Conservation (phyloP, 176 grass and related monocot species). For the Dendrocalamus sinicus region DNA sequence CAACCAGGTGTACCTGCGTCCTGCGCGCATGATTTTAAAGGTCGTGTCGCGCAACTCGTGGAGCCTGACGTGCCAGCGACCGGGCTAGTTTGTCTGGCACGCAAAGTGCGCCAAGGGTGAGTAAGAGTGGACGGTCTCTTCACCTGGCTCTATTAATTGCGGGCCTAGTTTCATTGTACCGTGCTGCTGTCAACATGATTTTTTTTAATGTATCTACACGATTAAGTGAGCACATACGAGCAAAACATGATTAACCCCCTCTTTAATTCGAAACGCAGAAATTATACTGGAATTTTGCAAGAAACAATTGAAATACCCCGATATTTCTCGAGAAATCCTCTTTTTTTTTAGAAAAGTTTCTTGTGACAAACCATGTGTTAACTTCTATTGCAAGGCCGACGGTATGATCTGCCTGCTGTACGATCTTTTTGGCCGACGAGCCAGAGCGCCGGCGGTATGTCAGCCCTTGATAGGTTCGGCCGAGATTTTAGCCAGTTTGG, state of each 20-base stretch:
- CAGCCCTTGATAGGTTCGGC: background rate
- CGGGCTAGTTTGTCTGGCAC: slow-evolving; percentile 35
- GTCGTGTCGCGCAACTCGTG: background rate
- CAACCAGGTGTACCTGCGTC: slow-evolving; percentile 28
- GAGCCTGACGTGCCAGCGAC: slow-evolving; percentile 47
- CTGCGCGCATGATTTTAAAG: background rate
- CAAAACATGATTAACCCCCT: background rate
- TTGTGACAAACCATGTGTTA: background rate
- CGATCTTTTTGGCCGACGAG: background rate
- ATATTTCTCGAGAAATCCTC: background rate
- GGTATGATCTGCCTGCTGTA: background rate
- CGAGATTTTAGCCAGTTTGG: background rate
- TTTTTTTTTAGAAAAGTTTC: background rate
- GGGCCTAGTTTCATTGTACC: background rate
- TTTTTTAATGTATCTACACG: background rate
- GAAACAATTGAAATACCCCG: background rate
- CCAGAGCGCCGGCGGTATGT: background rate
- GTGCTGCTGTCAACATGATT: background rate
- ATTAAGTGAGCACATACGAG: background rate
- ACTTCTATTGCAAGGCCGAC: background rate
- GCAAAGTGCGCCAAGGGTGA: slow-evolving; percentile 23
- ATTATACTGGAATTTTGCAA: background rate
- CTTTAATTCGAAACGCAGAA: background rate
- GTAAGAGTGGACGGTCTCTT: background rate
- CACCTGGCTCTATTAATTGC: background rate